A percentile compares a stretch with the other conserved stretches of the same genome.
These are phyloP conservation scores for Ogataea paraovalis DNA, from an alignment of 805 yeast genomes.

Conservation along the genomic window DNA sequence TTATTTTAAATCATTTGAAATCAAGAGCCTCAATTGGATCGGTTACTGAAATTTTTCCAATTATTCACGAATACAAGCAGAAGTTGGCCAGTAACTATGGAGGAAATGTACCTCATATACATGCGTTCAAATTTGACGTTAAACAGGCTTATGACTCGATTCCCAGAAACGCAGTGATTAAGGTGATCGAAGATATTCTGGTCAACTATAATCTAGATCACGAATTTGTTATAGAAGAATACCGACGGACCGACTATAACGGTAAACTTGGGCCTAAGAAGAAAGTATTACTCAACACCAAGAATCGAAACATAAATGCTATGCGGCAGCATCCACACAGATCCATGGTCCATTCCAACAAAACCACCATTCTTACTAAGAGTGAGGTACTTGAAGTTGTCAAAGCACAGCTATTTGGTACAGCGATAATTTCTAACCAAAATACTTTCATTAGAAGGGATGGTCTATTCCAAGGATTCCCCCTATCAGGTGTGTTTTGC, in stretches of 20 bases:
- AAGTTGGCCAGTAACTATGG: conserved; percentile 14
- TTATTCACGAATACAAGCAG: conserved; percentile 36
- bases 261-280: not conserved
- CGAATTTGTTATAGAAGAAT: conserved; percentile 9
- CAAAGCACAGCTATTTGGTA: conserved; percentile 48
- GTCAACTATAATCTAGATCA: conserved; percentile 17
- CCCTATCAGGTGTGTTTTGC: conserved; percentile 70
- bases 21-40: conserved; percentile 27
- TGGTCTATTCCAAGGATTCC: conserved; percentile 86
- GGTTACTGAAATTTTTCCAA: conserved; percentile 39
- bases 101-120: conserved; percentile 34
- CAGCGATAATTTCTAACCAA: conserved; percentile 39
- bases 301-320: not conserved
- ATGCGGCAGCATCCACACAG: not conserved
- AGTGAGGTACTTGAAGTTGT: conserved; percentile 44
- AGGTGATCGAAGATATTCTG: conserved; percentile 13
- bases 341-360: conserved; percentile 10
- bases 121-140: conserved; percentile 70
- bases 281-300: not conserved
- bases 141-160: conserved; percentile 73
- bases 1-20: conserved; percentile 29
- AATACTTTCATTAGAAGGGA: conserved; percentile 43
- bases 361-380: conserved; percentile 31
- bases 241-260: conserved; percentile 2
- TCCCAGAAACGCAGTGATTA: conserved; percentile 37